These are phyloP conservation scores for Paspalum notatum DNA, from an alignment of 176 grass and related monocot genomes.

Conservation along the genomic window DNA sequence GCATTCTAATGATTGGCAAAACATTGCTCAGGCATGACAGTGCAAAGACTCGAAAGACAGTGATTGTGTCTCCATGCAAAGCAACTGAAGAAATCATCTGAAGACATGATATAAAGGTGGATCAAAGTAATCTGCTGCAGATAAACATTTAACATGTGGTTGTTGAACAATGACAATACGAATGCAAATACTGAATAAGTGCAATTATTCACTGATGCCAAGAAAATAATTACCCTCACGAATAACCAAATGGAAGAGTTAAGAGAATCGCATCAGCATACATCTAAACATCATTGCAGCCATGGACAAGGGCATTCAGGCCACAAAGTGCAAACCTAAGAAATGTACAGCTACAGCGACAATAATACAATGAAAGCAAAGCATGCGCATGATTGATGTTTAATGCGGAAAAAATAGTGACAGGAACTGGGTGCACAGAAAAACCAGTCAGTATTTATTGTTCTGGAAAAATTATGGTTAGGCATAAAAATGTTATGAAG, in stretches of 20 bases:
- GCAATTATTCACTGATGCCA: neutral
- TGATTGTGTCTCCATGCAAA: neutral
- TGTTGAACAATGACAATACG: neutral
- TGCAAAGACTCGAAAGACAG: neutral
- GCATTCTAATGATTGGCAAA: neutral
- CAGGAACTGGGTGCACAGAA: neutral
- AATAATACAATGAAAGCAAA: neutral
- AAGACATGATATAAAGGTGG: neutral
- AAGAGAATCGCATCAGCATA: neutral
- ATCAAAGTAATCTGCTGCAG: neutral
- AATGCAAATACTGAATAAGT: neutral
- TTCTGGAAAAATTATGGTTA: neutral
- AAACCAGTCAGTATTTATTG: neutral
- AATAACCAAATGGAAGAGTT: neutral
- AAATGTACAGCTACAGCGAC: neutral
- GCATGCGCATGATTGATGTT: neutral
- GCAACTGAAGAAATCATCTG: neutral
- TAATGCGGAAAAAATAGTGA: neutral
- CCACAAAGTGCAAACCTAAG: neutral
- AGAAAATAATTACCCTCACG: neutral
- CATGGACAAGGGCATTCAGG: neutral
- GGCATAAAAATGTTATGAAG: neutral
- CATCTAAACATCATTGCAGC: neutral
- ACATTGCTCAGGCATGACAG: neutral
- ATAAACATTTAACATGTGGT: conserved; percentile 8